Base-by-base conservation (phyloP, 768 basidiomycete genomes). In the Phylloporus rhodoxanthus region DNA sequence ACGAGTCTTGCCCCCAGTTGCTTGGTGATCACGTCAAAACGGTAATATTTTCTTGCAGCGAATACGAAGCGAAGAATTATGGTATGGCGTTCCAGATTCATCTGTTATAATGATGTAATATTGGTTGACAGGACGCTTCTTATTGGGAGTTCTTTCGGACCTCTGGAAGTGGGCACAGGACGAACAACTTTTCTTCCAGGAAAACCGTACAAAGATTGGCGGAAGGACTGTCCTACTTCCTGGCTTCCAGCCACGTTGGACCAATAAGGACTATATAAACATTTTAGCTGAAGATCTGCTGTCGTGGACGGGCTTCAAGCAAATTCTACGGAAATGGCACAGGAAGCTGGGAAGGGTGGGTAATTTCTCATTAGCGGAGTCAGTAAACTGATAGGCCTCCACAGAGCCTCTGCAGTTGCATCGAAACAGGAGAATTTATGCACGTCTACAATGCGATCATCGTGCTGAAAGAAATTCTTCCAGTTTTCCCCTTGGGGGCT, bases 381-480 rank as follows among this genome's bases (percentile, higher is more conserved):
- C 26, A 37, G 33, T 38, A n/a, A 43, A 47, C 44, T 53, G 14
- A 50, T 1, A 13, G 17, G 20, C 26, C 30, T 33, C 51, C 29
- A 17, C 60, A 93, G 93, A 82, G 81, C 48, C 81, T 97, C 56
- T 72, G 77, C 17, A 85, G 82, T 28, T 92, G 87, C 62, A 85
- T 97, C 53, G 78, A 84, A 59, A 86, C 92, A 2, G 81, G 80
- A 43, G 94, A 94, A 61, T 98, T 94, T 66, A 95, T 97, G 88
- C 92, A 92, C 59, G 89, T 97, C 47, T 94, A 95, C 68, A 99
- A 99, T 63, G 79, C 91, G n/a, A 88, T 98, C 67, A 81, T 94
- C 33, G 84, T 99, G 25, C 75, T 96, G 55, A 91, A 93, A 61
- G 91, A 96, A 65, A 81, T 97, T 19, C 76, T 93, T 26, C 85